A percentile compares a stretch with the other conserved stretches of the same genome.
phyloP scores from a whole-genome alignment of 768 basidiomycete species.

The Pholiota molesta region DNA sequence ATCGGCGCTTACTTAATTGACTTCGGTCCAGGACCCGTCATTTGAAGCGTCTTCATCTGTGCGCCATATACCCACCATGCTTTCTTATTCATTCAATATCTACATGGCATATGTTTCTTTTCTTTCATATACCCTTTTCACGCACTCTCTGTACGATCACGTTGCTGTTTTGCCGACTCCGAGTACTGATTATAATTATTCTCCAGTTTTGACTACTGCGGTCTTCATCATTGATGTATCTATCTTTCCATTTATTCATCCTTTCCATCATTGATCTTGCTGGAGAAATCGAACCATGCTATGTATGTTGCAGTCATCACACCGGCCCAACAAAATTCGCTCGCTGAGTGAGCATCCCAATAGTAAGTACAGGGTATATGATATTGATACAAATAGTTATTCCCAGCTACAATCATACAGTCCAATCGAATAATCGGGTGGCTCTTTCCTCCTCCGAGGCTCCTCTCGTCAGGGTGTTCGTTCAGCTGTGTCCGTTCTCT shows the following conservation, averaged over 20 bases:
- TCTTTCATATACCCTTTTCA: background rate
- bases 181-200: no score
- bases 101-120: background rate
- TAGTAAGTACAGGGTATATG: background rate
- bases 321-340: background rate
- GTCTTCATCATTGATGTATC: background rate
- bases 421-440: conserved; percentile 36
- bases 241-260: background rate
- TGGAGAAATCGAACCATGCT: background rate
- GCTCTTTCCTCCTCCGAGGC: conserved; percentile 15
- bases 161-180: no score
- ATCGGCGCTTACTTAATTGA: background rate
- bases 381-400: background rate
- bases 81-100: no score
- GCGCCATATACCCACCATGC: no score
- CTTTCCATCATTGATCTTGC: background rate
- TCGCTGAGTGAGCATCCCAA: background rate
- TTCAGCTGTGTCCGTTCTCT: conserved; percentile 13
- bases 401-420: conserved; percentile 16
- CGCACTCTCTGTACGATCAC: no score
- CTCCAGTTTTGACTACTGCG: no score
- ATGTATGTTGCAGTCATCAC: background rate
- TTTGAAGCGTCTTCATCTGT: no score
- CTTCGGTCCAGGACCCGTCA: no score
- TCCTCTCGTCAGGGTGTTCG: conserved; percentile 11